Conservation (phyloP, 495 filamentous ascomycete species). For the Aspergillus leporis region DNA sequence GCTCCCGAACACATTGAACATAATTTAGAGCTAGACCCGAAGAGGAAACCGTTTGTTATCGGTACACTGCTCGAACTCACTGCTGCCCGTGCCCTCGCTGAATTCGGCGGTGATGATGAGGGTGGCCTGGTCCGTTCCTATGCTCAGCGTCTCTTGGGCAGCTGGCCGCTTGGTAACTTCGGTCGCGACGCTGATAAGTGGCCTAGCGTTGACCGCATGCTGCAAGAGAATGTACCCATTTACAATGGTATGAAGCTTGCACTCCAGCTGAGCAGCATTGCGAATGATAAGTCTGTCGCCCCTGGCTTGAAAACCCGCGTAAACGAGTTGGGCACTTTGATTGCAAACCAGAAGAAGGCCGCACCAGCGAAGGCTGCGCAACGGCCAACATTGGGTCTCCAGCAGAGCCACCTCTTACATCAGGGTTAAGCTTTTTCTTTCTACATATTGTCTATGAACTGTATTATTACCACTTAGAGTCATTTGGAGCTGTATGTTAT, state of each 20-base stretch:
- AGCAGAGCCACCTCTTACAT: conserved; percentile 18
- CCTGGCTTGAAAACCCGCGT: conserved; percentile 21
- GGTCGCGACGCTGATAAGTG: conserved; percentile 16
- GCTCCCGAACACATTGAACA: conserved; percentile 37
- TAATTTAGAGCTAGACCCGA: conserved; percentile 27
- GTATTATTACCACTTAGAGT: conserved; percentile 27
- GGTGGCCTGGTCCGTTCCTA: conserved; percentile 38
- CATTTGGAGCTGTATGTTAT: conserved; percentile 22
- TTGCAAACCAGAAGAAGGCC: conserved; percentile 21
- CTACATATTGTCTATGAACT: conserved; percentile 16
- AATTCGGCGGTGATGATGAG: conserved; percentile 31
- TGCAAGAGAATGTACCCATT: conserved; percentile 33
- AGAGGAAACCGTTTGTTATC: conserved; percentile 40
- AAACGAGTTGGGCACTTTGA: conserved; percentile 21
- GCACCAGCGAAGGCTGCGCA: conserved; percentile 22
- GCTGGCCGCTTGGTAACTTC: conserved; percentile 28
- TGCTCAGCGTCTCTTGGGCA: conserved; percentile 34
- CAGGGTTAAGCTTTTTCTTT: conserved; percentile 7
- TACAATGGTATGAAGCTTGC: conserved; percentile 35
- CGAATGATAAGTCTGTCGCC: conserved; percentile 12
- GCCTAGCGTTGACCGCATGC: conserved; percentile 17
- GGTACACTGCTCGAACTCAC: conserved; percentile 47
- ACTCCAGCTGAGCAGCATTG: conserved; percentile 22
- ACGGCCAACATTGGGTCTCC: conserved; percentile 19
- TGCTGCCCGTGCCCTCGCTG: conserved; percentile 36